Conservation (phyloP, 495 filamentous ascomycete species). For the Podospora australis region DNA sequence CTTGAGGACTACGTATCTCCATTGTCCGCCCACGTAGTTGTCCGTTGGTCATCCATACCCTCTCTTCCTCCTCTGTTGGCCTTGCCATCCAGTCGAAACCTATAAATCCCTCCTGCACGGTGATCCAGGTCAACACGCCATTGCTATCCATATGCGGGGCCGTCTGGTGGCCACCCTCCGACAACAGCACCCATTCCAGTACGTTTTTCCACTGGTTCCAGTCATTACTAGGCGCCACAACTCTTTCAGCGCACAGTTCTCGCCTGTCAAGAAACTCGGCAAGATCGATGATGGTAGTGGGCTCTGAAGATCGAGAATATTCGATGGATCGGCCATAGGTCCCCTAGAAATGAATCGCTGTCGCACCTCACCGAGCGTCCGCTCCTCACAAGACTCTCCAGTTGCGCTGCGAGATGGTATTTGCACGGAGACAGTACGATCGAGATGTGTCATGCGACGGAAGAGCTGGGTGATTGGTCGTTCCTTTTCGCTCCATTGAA, state of each 20-base stretch:
- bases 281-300: conserved; percentile 4
- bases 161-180: conserved; percentile 16
- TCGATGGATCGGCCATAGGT: conserved; percentile 10
- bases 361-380: conserved; percentile 4
- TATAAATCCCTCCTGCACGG: conserved; percentile 9
- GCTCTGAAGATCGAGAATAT: conserved; percentile 13
- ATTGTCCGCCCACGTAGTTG: conserved; percentile 17
- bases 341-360: conserved; percentile 6
- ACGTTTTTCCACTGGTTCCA: conserved; percentile 14
- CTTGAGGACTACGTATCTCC: conserved; percentile 27
- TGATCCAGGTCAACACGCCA: conserved; percentile 10
- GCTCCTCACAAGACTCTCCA: conserved; percentile 2
- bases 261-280: conserved; percentile 9
- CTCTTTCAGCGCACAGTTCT: conserved; percentile 13
- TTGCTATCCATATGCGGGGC: conserved; percentile 13
- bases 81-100: conserved; percentile 27
- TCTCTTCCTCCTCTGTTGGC: conserved; percentile 19
- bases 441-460: conserved; percentile 6
- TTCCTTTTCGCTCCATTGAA: conserved; percentile 4
- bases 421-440: conserved; percentile 8
- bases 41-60: conserved; percentile 17
- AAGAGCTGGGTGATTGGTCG: conserved; percentile 14
- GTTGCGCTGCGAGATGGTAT: conserved; percentile 7
- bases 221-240: not conserved
- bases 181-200: conserved; percentile 11